phyloP scores from a whole-genome alignment of 331 rosid genomes.

The Stylosanthes scabra region DNA sequence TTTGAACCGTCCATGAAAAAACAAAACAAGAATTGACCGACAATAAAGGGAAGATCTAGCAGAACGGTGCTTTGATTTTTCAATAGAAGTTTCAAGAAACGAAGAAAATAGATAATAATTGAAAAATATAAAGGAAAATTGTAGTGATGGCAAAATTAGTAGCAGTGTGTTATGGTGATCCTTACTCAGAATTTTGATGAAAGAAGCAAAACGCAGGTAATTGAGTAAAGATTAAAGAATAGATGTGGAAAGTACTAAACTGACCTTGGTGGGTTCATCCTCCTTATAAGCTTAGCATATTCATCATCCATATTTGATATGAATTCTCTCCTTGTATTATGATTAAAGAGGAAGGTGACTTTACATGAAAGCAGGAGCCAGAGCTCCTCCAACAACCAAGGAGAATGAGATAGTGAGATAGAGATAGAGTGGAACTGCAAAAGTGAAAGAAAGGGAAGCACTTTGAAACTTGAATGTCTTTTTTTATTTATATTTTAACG shows the following conservation, averaged over 20 bases:
- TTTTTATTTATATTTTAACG: neutral
- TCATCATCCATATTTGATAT: conserved; percentile 74
- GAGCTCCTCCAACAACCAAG: conserved; percentile 36
- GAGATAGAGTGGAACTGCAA: neutral
- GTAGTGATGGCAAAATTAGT: conserved; percentile 10
- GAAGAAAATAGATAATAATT: neutral
- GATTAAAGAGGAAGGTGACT: neutral
- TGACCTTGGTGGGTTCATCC: conserved; percentile 92
- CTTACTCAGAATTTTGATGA: neutral
- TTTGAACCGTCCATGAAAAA: too few species aligned
- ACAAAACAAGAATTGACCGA: too few species aligned
- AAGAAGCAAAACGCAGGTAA: neutral
- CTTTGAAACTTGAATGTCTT: conserved; percentile 44
- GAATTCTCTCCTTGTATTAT: too few species aligned
- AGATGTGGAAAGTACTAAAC: neutral
- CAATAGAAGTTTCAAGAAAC: neutral
- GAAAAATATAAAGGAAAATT: neutral
- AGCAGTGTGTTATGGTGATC: neutral
- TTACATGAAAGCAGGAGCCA: neutral
- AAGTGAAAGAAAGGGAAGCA: conserved; percentile 34
- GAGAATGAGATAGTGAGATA: conserved; percentile 13
- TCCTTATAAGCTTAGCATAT: conserved; percentile 79
- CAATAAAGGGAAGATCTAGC: conserved; percentile 27
- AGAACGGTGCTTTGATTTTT: neutral
- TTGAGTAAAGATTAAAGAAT: neutral